phyloP scores from a whole-genome alignment of 495 filamentous ascomycete genomes.

The Amphirosellinia nigrospora region DNA sequence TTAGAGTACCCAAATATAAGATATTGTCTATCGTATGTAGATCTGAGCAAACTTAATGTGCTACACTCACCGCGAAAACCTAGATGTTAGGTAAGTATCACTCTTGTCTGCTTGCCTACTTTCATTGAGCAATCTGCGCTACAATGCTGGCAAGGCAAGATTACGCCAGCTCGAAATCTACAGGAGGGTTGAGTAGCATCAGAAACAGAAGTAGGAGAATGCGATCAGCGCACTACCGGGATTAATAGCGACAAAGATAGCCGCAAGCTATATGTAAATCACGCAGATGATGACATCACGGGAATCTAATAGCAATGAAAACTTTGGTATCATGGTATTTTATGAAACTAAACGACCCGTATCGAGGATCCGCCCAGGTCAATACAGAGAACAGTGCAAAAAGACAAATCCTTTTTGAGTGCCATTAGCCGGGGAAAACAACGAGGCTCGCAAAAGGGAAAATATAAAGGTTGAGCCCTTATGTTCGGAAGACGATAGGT shows the following conservation, averaged over 20 bases:
- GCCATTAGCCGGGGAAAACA: constrained; percentile 28
- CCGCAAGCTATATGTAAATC: neutral
- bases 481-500: constrained; percentile 5
- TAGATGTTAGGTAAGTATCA: neutral
- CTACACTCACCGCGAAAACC: neutral
- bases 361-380: constrained; percentile 29
- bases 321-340: constrained; percentile 30
- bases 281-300: neutral
- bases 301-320: neutral
- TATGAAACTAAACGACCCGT: constrained; percentile 35
- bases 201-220: neutral
- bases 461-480: constrained; percentile 23
- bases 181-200: neutral
- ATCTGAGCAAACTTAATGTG: neutral
- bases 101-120: neutral
- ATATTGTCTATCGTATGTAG: no score
- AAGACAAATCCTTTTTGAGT: constrained; percentile 29
- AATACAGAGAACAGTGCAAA: constrained; percentile 32
- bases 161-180: neutral
- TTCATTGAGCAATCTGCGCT: neutral
- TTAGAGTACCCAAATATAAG: neutral
- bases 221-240: neutral
- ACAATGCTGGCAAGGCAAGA: neutral
- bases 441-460: constrained; percentile 14
- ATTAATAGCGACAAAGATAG: neutral